Conservation (phyloP, 257 asterid species). For the Salvia rosmarinus region DNA sequence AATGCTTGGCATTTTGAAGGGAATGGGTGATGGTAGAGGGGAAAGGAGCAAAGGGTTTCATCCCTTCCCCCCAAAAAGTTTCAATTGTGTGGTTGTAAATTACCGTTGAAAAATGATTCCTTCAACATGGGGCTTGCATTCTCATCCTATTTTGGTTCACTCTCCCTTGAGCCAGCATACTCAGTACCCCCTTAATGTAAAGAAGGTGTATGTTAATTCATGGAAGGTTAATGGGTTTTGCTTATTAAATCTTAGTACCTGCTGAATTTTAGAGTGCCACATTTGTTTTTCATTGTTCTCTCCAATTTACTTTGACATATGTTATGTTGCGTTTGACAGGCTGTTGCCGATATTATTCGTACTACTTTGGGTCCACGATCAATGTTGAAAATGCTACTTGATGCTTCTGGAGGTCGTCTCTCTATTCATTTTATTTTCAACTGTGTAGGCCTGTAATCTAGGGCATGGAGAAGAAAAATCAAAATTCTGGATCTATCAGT, state of each 20-base stretch:
- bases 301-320: background rate
- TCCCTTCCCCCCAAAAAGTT: background rate
- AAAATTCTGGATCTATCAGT: constrained; percentile 9
- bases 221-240: background rate
- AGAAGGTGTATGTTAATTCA: constrained; percentile 2
- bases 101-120: background rate
- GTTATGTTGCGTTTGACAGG: constrained; percentile 49
- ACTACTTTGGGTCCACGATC: constrained; percentile 95
- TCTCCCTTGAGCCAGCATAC: background rate
- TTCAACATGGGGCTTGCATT: constrained; percentile 11
- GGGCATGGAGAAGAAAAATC: constrained; percentile 11
- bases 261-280: background rate
- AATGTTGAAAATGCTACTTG: constrained; percentile 93
- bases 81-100: background rate
- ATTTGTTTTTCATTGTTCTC: constrained; percentile 2
- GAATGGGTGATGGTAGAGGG: background rate
- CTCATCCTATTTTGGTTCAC: background rate
- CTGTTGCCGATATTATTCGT: constrained; percentile 92
- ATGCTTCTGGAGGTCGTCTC: constrained; percentile 73
- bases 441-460: constrained; percentile 5
- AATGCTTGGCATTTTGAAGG: background rate
- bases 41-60: background rate
- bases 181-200: background rate
- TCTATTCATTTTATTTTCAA: constrained; percentile 27
- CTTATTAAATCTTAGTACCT: constrained; percentile 6